A percentile compares a stretch with the other conserved stretches of the same genome.
These are phyloP conservation scores for Rhytidhysteron rufulum DNA, from an alignment of 2,329 filamentous ascomycete genomes.

Conservation along the genomic window DNA sequence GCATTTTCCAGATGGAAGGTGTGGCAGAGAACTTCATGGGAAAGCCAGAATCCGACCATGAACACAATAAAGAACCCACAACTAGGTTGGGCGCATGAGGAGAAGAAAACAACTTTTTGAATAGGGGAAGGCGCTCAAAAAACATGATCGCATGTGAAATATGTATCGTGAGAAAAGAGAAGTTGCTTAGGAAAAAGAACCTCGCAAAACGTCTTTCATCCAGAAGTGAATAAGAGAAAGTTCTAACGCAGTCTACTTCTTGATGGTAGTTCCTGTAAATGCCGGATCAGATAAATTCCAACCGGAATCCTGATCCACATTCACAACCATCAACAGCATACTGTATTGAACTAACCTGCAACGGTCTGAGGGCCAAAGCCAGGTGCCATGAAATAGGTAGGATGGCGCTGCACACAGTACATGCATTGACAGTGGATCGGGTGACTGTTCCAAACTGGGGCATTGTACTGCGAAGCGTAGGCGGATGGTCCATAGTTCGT, in stretches of 20 bases:
- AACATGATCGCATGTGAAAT: conserved; percentile 14
- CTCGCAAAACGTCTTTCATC: conserved; percentile 11
- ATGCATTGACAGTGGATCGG: conserved; percentile 34
- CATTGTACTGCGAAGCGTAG: conserved; percentile 32
- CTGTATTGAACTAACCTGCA: conserved; percentile 17
- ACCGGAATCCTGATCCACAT: neutral
- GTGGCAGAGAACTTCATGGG: neutral
- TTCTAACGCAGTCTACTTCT: no score
- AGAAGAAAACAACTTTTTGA: conserved; percentile 25
- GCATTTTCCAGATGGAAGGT: no score
- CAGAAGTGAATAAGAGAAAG: no score
- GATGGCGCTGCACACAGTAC: conserved; percentile 35
- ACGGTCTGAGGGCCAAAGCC: conserved; percentile 38
- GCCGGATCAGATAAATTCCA: no score
- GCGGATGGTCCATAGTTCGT: conserved; percentile 31
- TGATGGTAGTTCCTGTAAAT: no score
- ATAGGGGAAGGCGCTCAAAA: conserved; percentile 24
- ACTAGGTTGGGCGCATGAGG: neutral
- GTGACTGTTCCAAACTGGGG: conserved; percentile 35
- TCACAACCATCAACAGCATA: neutral
- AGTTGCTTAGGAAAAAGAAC: conserved; percentile 21
- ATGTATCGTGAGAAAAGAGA: conserved; percentile 14
- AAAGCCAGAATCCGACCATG: conserved; percentile 13
- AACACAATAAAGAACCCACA: conserved; percentile 6
- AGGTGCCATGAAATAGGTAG: conserved; percentile 36